phyloP scores from a whole-genome alignment of 768 basidiomycete species.

The Tremella yokohamensis region DNA sequence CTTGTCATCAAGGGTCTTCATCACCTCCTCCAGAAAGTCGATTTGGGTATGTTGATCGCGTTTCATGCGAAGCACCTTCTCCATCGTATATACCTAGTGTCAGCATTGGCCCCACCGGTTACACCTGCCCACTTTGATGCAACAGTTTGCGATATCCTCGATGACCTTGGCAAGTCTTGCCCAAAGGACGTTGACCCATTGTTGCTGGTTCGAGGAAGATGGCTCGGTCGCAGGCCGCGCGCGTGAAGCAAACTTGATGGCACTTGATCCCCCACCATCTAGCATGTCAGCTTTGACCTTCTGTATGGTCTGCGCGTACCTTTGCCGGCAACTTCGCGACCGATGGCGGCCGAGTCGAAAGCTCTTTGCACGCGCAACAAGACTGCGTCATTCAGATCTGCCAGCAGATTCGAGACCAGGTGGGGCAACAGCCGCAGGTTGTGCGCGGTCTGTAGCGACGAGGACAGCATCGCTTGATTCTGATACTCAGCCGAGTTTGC shows the following conservation, averaged over 20 bases:
- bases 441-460: constrained; percentile 91
- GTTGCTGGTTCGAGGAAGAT: constrained; percentile 77
- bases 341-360: constrained; percentile 83
- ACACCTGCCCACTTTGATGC: constrained; percentile 67
- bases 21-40: constrained; percentile 84
- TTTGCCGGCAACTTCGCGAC: constrained; percentile 76
- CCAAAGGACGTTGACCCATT: constrained; percentile 82
- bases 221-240: constrained; percentile 64
- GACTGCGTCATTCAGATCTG: constrained; percentile 76
- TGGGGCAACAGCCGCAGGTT: constrained; percentile 81
- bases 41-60: constrained; percentile 72
- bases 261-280: constrained; percentile 15
- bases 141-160: constrained; percentile 83
- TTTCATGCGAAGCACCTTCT: constrained; percentile 87
- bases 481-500: constrained; percentile 44
- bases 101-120: neutral
- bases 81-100: constrained; percentile 80
- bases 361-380: constrained; percentile 73
- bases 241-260: constrained; percentile 32
- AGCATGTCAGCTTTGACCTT: constrained; percentile 1
- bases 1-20: constrained; percentile 88
- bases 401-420: constrained; percentile 72
- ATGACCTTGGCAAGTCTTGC: constrained; percentile 72
- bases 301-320: constrained; percentile 54
- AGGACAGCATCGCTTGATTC: constrained; percentile 88